Evolutionary conservation across 345 rosid genomes (phyloP).

Genomic region (Brassica carinata): DNA sequence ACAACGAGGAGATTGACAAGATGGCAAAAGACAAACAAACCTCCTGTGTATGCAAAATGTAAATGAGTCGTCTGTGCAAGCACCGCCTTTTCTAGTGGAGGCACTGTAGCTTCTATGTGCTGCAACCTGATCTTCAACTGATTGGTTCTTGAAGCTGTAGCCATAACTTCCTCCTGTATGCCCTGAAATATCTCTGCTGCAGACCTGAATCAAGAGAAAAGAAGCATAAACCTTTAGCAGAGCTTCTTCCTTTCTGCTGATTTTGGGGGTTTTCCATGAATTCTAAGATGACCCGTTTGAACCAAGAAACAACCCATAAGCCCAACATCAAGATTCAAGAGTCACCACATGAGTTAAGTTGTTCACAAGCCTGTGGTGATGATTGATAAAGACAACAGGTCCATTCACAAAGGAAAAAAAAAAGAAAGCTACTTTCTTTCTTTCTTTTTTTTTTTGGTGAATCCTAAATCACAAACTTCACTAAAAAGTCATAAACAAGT

Average conservation of each 20-base stretch:
- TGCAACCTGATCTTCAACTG: slow-evolving; percentile 65
- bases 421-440: slow-evolving; percentile 10
- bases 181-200: slow-evolving; percentile 97
- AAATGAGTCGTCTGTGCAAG: slow-evolving; percentile 82
- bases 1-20: slow-evolving; percentile 28
- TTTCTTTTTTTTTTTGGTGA: not conserved
- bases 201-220: slow-evolving; percentile 52
- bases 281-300: slow-evolving; percentile 9
- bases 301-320: slow-evolving; percentile 6
- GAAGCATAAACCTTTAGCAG: not conserved
- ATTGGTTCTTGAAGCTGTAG: slow-evolving; percentile 85
- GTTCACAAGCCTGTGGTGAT: not conserved
- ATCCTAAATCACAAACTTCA: slow-evolving; percentile 22
- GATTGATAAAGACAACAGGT: too few species aligned
- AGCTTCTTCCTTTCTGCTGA: not conserved
- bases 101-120: slow-evolving; percentile 80
- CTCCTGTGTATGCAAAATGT: slow-evolving; percentile 95
- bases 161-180: slow-evolving; percentile 78
- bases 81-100: slow-evolving; percentile 79
- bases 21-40: slow-evolving; percentile 49
- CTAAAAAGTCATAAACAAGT: not conserved
- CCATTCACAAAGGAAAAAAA: not conserved
- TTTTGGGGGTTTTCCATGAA: not conserved
- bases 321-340: not conserved
- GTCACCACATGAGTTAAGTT: not conserved